Evolutionary conservation across 352 stramenopile genomes (phyloP).

Genomic region (Nothophytophthora sp.): DNA sequence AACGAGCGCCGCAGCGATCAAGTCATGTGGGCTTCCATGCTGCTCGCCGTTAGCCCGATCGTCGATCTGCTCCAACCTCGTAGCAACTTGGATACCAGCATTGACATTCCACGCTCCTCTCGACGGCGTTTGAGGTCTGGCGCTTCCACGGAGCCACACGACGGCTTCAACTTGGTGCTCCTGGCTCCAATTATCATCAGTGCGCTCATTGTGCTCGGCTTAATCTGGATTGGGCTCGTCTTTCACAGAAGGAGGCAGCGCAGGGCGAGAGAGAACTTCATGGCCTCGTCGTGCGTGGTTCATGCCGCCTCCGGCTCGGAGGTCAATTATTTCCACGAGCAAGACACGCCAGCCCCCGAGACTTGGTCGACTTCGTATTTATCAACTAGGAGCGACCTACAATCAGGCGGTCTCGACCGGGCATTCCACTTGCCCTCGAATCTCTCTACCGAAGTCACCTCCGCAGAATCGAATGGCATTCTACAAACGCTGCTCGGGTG

Average conservation of each 20-base stretch:
- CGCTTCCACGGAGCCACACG: too few species aligned
- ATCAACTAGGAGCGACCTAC: neutral
- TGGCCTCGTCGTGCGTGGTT: conserved; percentile 4
- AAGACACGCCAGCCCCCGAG: neutral
- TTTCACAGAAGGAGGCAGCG: conserved; percentile 7
- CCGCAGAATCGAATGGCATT: neutral
- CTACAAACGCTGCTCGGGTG: conserved; percentile 1
- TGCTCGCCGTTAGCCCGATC: too few species aligned
- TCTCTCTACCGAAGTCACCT: too few species aligned
- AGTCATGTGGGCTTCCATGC: too few species aligned
- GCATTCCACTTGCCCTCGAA: conserved; percentile 2
- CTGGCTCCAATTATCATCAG: conserved; percentile 5
- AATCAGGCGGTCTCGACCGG: conserved; percentile 5
- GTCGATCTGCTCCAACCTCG: too few species aligned
- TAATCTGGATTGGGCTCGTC: conserved; percentile 12
- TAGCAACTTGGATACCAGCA: too few species aligned
- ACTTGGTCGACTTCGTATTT: conserved; percentile 9
- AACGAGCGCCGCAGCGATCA: too few species aligned
- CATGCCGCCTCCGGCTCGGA: conserved; percentile 1
- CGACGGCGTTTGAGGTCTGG: too few species aligned
- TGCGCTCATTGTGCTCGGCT: neutral
- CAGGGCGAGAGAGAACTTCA: neutral
- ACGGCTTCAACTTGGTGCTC: conserved; percentile 11
- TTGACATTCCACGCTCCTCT: too few species aligned
- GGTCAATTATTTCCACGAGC: neutral